Conservation (phyloP, 176 grass and related monocot species). For the Oryza punctata region DNA sequence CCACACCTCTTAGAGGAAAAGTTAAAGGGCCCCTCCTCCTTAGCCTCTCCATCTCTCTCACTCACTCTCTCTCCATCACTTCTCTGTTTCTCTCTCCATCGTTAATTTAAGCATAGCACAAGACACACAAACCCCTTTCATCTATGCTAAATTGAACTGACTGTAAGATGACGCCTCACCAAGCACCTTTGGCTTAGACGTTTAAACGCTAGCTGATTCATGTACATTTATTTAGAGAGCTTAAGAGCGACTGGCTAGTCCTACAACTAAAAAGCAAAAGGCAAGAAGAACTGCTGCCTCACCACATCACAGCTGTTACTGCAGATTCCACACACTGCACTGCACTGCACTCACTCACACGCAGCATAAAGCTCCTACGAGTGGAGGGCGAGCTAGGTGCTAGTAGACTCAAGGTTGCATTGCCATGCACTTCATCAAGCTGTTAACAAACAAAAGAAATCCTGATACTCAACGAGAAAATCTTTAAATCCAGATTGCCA, state of each 20-base stretch:
- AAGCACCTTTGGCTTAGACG: conserved; percentile 30
- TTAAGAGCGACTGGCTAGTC: conserved; percentile 24
- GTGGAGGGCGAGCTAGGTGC: conserved; percentile 9
- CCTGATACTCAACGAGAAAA: conserved; percentile 12
- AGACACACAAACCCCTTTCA: conserved; percentile 37
- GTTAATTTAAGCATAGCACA: conserved; percentile 32
- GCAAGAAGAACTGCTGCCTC: conserved; percentile 39
- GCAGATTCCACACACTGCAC: conserved; percentile 60
- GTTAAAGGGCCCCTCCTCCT: conserved; percentile 54
- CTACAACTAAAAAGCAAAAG: conserved; percentile 56
- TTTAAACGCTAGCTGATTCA: conserved; percentile 22
- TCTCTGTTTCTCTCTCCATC: conserved; percentile 7
- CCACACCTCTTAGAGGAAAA: conserved; percentile 69
- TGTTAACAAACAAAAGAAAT: conserved; percentile 13
- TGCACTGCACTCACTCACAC: conserved; percentile 48
- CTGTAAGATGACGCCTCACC: conserved; percentile 41
- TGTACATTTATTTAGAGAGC: conserved; percentile 28
- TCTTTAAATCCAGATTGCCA: neutral
- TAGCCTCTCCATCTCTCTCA: conserved; percentile 22
- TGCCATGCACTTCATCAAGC: neutral
- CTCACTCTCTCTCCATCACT: conserved; percentile 17
- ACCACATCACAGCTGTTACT: conserved; percentile 54
- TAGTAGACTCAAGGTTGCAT: conserved; percentile 19
- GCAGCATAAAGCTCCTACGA: conserved; percentile 33
- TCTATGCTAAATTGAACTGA: conserved; percentile 38